These are phyloP conservation scores for Kernera saxatilis DNA, from an alignment of 345 rosid genomes.

Conservation along the genomic window DNA sequence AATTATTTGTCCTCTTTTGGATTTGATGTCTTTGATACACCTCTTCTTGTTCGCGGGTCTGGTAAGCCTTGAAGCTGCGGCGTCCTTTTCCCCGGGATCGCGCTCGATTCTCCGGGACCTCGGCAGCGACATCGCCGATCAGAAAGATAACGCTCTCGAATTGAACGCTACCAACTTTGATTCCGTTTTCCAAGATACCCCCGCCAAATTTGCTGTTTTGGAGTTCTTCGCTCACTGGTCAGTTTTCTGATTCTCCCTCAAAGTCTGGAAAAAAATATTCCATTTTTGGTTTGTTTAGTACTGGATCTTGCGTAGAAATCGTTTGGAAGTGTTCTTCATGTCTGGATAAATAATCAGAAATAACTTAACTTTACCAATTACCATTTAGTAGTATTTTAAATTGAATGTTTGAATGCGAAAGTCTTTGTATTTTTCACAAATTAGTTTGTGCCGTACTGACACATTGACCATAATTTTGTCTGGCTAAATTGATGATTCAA, in stretches of 20 bases:
- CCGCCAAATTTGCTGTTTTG: conserved; percentile 67
- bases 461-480: background rate
- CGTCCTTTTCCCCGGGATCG: conserved; percentile 54
- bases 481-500: conserved; percentile 31
- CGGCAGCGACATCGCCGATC: conserved; percentile 19
- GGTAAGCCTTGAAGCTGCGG: conserved; percentile 31
- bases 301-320: background rate
- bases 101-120: conserved; percentile 67
- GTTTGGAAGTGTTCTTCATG: background rate
- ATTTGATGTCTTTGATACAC: conserved; percentile 43
- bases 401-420: background rate
- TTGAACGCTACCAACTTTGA: conserved; percentile 72
- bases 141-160: conserved; percentile 56
- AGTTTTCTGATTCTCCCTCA: background rate
- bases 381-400: background rate
- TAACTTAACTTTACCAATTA: background rate
- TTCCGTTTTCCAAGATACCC: conserved; percentile 48
- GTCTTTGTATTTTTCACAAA: background rate
- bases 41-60: conserved; percentile 35
- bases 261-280: background rate
- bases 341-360: too few species aligned
- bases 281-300: background rate
- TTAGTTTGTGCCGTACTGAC: conserved; percentile 4
- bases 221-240: conserved; percentile 98
- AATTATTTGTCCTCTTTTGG: background rate